Conservation (phyloP, 805 yeast species). For the Hanseniaspora jakobsenii region DNA sequence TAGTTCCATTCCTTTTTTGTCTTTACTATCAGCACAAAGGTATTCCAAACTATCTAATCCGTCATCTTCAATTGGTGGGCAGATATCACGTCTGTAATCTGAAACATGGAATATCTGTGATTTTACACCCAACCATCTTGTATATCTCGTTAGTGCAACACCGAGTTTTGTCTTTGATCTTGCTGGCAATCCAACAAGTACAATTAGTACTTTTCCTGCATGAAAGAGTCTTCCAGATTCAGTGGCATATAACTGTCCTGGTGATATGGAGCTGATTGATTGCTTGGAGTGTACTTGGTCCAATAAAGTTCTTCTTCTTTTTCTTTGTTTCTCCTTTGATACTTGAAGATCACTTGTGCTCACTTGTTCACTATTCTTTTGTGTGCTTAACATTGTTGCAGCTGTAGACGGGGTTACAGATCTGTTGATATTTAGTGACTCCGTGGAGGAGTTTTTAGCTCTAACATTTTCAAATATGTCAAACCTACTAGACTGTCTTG, state of each 20-base stretch:
- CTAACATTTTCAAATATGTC: conserved; percentile 2
- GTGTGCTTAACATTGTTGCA: conserved; percentile 12
- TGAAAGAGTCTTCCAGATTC: conserved; percentile 87
- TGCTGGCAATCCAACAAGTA: conserved; percentile 86
- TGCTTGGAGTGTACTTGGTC: conserved; percentile 56
- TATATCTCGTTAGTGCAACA: conserved; percentile 78
- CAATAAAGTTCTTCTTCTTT: neutral
- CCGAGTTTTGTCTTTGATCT: conserved; percentile 90
- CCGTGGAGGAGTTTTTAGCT: neutral
- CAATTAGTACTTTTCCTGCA: conserved; percentile 86
- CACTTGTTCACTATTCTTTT: conserved; percentile 6
- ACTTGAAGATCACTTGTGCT: neutral
- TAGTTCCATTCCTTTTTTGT: conserved; percentile 37
- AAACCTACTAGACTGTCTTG: conserved; percentile 12
- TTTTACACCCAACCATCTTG: conserved; percentile 93
- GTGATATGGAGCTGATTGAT: conserved; percentile 48
- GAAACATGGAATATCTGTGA: conserved; percentile 87
- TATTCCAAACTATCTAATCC: conserved; percentile 35
- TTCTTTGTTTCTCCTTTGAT: too few species aligned
- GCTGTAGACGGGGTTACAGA: conserved; percentile 10
- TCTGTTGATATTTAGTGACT: neutral
- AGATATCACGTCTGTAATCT: conserved; percentile 58
- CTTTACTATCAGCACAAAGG: conserved; percentile 44
- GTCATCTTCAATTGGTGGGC: conserved; percentile 17
- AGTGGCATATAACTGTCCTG: conserved; percentile 87